A percentile compares a stretch with the other conserved stretches of the same genome.
Conservation (phyloP, 192 early-diverging fungal genomes). For the Backusella mclennaniae region DNA sequence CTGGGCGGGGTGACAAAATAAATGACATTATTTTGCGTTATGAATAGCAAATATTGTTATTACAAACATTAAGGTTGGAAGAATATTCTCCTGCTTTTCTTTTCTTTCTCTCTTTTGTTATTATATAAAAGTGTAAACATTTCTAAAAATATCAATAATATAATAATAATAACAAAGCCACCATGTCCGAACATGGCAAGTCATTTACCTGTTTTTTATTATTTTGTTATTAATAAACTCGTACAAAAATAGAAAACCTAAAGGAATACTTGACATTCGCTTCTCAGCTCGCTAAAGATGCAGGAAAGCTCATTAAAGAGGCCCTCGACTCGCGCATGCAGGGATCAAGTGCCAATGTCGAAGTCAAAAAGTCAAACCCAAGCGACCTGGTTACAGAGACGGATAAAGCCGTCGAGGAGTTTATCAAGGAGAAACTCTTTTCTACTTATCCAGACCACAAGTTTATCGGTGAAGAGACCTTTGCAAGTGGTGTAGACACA, state of each 20-base stretch:
- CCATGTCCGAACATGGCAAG: not conserved
- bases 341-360: conserved; percentile 36
- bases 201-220: not conserved
- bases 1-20: not conserved
- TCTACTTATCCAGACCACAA: conserved; percentile 62
- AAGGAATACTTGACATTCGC: conserved; percentile 41
- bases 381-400: conserved; percentile 85
- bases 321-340: conserved; percentile 49
- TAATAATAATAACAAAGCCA: not conserved
- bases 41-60: not conserved
- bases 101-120: not conserved
- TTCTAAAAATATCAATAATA: not conserved
- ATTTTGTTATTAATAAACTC: not conserved
- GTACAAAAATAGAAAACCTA: not conserved
- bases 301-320: conserved; percentile 57
- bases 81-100: not conserved
- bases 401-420: conserved; percentile 77
- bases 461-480: conserved; percentile 89
- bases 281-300: conserved; percentile 50
- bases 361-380: conserved; percentile 62
- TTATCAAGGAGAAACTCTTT: conserved; percentile 62
- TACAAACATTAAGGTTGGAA: not conserved
- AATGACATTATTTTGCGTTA: not conserved
- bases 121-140: not conserved
- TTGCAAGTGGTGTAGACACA: conserved; percentile 54